These are phyloP conservation scores for Dactylellina parvicollis DNA, from an alignment of 2,329 filamentous ascomycete genomes.

Conservation along the genomic window DNA sequence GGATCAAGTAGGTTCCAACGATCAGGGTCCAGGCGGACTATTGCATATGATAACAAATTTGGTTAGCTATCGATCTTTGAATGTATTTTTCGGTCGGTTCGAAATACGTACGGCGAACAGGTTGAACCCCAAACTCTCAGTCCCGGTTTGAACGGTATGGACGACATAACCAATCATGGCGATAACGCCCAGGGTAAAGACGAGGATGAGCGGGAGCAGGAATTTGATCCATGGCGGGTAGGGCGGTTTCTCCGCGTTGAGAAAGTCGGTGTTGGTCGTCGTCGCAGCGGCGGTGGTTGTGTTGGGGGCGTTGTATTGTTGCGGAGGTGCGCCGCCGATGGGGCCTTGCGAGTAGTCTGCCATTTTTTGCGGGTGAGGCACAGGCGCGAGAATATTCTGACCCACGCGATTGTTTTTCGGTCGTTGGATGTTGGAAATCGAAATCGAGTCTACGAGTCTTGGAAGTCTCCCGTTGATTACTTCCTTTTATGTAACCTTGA, in stretches of 20 bases:
- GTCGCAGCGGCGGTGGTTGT: neutral
- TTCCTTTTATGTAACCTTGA: no score
- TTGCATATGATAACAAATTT: neutral
- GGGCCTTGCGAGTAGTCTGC: conserved; percentile 41
- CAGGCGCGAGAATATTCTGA: conserved; percentile 12
- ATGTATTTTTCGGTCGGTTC: neutral
- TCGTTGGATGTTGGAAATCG: no score
- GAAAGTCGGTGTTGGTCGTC: neutral
- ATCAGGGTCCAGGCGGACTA: conserved; percentile 36
- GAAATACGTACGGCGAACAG: conserved; percentile 35
- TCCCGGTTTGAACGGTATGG: neutral
- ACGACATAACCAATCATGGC: conserved; percentile 39
- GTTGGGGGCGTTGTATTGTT: conserved; percentile 1
- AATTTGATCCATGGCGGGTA: conserved; percentile 35
- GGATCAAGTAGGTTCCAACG: conserved; percentile 20
- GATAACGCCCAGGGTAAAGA: conserved; percentile 32
- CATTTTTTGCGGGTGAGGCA: conserved; percentile 11
- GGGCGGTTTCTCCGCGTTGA: conserved; percentile 5
- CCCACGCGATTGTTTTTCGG: neutral
- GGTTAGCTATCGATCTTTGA: neutral
- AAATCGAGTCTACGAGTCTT: no score
- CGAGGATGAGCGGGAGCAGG: conserved; percentile 16
- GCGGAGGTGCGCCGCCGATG: conserved; percentile 32
- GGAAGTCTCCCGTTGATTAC: neutral
- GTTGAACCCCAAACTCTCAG: conserved; percentile 31